Conservation (phyloP, 352 stramenopile genomes). For the Aphanomyces invadans region DNA sequence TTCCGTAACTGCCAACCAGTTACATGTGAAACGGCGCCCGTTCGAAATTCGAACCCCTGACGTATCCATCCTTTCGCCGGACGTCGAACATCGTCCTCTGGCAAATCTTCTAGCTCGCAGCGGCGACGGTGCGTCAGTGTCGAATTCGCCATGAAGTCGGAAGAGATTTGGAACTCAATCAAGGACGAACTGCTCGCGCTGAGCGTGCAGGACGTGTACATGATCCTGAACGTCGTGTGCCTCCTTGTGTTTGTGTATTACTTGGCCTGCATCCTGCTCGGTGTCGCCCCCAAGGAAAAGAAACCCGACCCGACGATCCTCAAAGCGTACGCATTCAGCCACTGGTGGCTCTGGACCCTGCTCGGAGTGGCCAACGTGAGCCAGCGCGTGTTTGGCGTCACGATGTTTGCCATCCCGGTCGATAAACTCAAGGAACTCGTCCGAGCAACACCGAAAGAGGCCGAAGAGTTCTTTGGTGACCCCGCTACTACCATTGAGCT, state of each 20-base stretch:
- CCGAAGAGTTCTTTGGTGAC: conserved; percentile 12
- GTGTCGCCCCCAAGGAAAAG: conserved; percentile 3
- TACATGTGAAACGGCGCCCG: not conserved
- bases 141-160: conserved; percentile 17
- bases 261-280: conserved; percentile 11
- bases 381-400: conserved; percentile 10
- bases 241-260: conserved; percentile 22
- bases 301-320: conserved; percentile 18
- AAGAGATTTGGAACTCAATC: conserved; percentile 7
- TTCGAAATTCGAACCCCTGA: conserved; percentile 12
- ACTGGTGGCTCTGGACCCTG: conserved; percentile 21
- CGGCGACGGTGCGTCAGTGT: no score
- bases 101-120: no score
- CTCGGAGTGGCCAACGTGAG: not conserved
- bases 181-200: conserved; percentile 9
- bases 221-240: conserved; percentile 23
- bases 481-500: not conserved
- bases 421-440: conserved; percentile 11
- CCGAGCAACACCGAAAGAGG: conserved; percentile 14
- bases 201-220: conserved; percentile 18
- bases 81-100: not conserved
- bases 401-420: conserved; percentile 16
- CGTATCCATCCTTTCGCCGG: not conserved
- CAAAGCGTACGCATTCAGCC: conserved; percentile 10
- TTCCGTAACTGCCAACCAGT: not conserved